Conservation (phyloP, 1,284 basidiomycete genomes). For the Tilletia walkeri region DNA sequence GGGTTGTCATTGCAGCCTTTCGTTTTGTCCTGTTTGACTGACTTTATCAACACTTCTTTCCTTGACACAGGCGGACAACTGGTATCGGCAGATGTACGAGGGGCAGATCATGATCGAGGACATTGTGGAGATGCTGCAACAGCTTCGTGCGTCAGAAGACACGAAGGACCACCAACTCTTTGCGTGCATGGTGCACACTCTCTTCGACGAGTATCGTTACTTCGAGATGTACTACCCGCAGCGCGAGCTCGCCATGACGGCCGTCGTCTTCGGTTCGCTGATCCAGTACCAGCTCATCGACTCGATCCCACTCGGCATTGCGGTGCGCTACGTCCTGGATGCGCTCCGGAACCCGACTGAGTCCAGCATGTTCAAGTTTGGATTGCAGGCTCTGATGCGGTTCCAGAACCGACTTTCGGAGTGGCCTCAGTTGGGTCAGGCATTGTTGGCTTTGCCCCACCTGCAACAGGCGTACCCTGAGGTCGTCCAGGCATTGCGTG, state of each 20-base stretch:
- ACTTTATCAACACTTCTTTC: not conserved
- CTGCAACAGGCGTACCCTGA: slow-evolving; percentile 83
- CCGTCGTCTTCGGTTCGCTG: slow-evolving; percentile 90
- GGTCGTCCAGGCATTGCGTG: slow-evolving; percentile 59
- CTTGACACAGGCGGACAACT: slow-evolving; percentile 66
- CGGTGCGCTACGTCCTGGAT: slow-evolving; percentile 93
- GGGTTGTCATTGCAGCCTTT: not conserved
- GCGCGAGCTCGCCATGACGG: slow-evolving; percentile 92
- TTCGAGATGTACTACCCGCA: slow-evolving; percentile 90
- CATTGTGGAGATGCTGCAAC: slow-evolving; percentile 81
- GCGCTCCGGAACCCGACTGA: slow-evolving; percentile 74
- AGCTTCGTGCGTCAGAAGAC: slow-evolving; percentile 78
- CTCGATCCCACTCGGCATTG: slow-evolving; percentile 91
- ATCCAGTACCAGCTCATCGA: slow-evolving; percentile 93
- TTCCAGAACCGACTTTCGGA: slow-evolving; percentile 86
- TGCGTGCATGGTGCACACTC: slow-evolving; percentile 96
- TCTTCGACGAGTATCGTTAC: slow-evolving; percentile 99
- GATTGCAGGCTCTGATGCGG: slow-evolving; percentile 81
- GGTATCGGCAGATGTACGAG: slow-evolving; percentile 98
- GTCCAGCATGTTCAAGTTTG: slow-evolving; percentile 93
- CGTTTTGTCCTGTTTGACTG: slow-evolving; percentile 5
- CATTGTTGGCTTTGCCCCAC: slow-evolving; percentile 80
- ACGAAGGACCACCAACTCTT: slow-evolving; percentile 90
- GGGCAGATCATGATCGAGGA: slow-evolving; percentile 86
- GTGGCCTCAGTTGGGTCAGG: slow-evolving; percentile 90